Evolutionary conservation across 2,329 filamentous ascomycete species (phyloP).

Genomic region (Fusarium avenaceum): DNA sequence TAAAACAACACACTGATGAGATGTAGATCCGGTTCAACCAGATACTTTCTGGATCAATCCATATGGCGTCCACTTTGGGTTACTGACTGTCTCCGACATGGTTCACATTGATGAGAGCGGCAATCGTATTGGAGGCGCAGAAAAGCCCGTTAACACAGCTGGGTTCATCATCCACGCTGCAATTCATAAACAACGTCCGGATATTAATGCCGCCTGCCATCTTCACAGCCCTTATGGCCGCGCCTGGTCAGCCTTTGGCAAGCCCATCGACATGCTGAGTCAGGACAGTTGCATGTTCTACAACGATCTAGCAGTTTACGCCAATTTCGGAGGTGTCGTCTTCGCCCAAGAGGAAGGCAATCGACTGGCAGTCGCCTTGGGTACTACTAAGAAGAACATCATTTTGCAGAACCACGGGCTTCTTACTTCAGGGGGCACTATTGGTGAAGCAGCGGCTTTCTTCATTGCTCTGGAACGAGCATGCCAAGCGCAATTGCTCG

Average conservation of each 20-base stretch:
- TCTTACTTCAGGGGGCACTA: constrained; percentile 62
- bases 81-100: constrained; percentile 60
- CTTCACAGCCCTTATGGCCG: constrained; percentile 73
- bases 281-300: constrained; percentile 65
- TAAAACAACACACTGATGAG: no score
- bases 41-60: no score
- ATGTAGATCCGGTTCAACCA: no score
- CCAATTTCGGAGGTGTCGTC: constrained; percentile 60
- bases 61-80: no score
- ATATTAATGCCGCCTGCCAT: constrained; percentile 76
- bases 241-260: constrained; percentile 74
- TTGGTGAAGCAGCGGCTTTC: constrained; percentile 78
- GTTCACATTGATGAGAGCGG: constrained; percentile 72
- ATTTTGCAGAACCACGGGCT: no score
- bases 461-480: constrained; percentile 76
- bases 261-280: constrained; percentile 12
- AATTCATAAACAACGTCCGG: constrained; percentile 72
- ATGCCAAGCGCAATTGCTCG: constrained; percentile 75
- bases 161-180: constrained; percentile 78
- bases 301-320: constrained; percentile 72
- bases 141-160: constrained; percentile 73
- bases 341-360: no score
- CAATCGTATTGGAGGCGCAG: constrained; percentile 70
- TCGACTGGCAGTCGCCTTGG: no score
- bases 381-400: no score